Conservation (phyloP, 805 yeast species). For the Ogataea nitratoaversa region DNA sequence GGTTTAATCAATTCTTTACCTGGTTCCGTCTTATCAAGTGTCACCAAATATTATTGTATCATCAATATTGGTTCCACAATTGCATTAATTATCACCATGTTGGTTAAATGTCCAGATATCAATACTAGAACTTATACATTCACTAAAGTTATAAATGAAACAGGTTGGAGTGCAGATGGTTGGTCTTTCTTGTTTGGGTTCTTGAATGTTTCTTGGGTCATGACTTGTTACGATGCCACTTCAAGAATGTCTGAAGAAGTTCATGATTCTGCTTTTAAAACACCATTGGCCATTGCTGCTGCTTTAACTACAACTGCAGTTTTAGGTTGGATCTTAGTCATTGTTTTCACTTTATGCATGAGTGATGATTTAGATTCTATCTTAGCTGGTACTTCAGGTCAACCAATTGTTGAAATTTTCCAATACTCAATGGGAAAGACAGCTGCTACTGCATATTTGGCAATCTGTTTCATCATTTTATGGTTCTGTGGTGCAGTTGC, state of each 20-base stretch:
- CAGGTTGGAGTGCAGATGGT: conserved; percentile 50
- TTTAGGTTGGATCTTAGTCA: conserved; percentile 45
- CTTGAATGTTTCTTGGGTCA: conserved; percentile 56
- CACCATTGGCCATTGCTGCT: conserved; percentile 56
- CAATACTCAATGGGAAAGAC: conserved; percentile 47
- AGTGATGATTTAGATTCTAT: conserved; percentile 34
- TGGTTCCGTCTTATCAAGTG: conserved; percentile 44
- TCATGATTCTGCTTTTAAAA: conserved; percentile 47
- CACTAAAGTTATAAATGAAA: conserved; percentile 39
- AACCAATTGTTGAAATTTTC: conserved; percentile 50
- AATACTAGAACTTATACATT: conserved; percentile 45
- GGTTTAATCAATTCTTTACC: conserved; percentile 49
- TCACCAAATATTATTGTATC: conserved; percentile 49
- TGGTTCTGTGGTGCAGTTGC: conserved; percentile 53
- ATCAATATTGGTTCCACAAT: conserved; percentile 45
- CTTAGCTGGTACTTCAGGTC: conserved; percentile 37
- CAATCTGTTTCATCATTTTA: conserved; percentile 44
- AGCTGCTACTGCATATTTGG: conserved; percentile 49
- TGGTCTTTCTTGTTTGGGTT: conserved; percentile 57
- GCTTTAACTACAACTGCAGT: conserved; percentile 47
- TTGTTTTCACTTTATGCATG: conserved; percentile 45
- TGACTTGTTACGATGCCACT: conserved; percentile 54
- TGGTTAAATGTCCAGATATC: conserved; percentile 47
- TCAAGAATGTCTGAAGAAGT: conserved; percentile 55
- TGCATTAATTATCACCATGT: conserved; percentile 48